Evolutionary conservation across 1,284 basidiomycete species (phyloP).

Genomic region (Tilletia walkeri): DNA sequence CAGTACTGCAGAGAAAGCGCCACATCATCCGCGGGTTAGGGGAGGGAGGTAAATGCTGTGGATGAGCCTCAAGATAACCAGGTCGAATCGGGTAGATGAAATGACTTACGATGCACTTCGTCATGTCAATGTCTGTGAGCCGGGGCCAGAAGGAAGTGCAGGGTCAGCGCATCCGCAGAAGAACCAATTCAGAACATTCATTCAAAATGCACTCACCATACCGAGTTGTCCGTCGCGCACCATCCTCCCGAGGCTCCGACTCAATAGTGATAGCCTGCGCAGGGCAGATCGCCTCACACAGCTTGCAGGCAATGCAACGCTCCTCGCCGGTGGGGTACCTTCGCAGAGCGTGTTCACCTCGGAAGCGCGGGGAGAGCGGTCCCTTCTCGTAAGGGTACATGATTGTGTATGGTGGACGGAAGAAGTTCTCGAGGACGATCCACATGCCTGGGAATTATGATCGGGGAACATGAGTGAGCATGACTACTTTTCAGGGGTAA

Average conservation of each 20-base stretch:
- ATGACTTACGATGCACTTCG: slow-evolving; percentile 57
- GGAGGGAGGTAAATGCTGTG: slow-evolving; percentile 63
- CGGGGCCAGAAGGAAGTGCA: background rate
- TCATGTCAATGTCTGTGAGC: slow-evolving; percentile 83
- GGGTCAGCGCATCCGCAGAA: background rate
- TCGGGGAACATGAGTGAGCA: background rate
- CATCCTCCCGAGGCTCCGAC: slow-evolving; percentile 91
- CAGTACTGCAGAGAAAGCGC: slow-evolving; percentile 50
- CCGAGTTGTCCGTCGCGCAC: slow-evolving; percentile 92
- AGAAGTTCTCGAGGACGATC: slow-evolving; percentile 98
- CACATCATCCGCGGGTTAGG: background rate
- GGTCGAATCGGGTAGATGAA: too few relatives aligned
- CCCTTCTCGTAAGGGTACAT: slow-evolving; percentile 80
- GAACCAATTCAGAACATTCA: too few relatives aligned
- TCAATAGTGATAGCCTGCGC: slow-evolving; percentile 99
- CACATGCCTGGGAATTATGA: slow-evolving; percentile 74
- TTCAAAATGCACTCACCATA: slow-evolving; percentile 65
- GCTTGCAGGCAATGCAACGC: slow-evolving; percentile 97
- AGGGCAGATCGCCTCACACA: slow-evolving; percentile 98
- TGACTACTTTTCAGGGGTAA: background rate
- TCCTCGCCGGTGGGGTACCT: slow-evolving; percentile 98
- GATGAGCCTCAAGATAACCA: slow-evolving; percentile 66
- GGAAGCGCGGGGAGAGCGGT: slow-evolving; percentile 92
- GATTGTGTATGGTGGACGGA: slow-evolving; percentile 96
- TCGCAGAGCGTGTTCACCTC: slow-evolving; percentile 97